Evolutionary conservation across 106 monocot genomes (phyloP), one percentile per base, ranked within the genome.

Genomic region (Dendrobium nobile): DNA sequence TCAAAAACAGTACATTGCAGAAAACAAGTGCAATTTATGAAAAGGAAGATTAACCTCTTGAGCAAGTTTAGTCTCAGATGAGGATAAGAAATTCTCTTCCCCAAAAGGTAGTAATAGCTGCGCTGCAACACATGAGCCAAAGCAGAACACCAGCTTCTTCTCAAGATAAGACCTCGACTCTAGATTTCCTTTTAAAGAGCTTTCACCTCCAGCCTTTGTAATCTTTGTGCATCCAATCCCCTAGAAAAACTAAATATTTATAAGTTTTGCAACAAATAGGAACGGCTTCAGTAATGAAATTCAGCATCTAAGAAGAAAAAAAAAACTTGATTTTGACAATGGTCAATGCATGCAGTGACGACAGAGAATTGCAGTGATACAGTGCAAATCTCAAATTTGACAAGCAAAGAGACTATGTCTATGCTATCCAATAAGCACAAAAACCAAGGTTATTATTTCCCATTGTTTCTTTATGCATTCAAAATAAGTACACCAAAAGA

Each of bases 221-320:
- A 95, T 92, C 64, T 90, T 95, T 77, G 92, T 92, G 79, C 95
- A 95, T 84, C 95, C 95, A 86, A 95, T 95, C 37, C 95, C 95
- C 92, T 95, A 51, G 19, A 70, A 82, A 65, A 28, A 54, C 0
- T 19, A 82, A 76, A 6, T 43, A 43, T n/a, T 2, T n/a, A 74
- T 20, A 44, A 20, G 4, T 3, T 28, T 68, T 75, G 28, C 13
- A 19, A 13, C 10, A n/a, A 19, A 79, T 33, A 28, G 55, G 9
- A 54, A 1, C 33, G 13, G 2, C 13, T 51, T 51, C 51, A 15
- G 51, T 18, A 31, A 41, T 7, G 47, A 74, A 2, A 43, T 74
- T 43, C 2, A 20, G 41, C 6, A 43, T 74, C 41, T 7, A 15
- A 43, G 43, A 74, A 7, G 19, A 9, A 42, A 42, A 74, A 11